Conservation (phyloP, 495 filamentous ascomycete species). For the Friedmanniomyces endolithicus region DNA sequence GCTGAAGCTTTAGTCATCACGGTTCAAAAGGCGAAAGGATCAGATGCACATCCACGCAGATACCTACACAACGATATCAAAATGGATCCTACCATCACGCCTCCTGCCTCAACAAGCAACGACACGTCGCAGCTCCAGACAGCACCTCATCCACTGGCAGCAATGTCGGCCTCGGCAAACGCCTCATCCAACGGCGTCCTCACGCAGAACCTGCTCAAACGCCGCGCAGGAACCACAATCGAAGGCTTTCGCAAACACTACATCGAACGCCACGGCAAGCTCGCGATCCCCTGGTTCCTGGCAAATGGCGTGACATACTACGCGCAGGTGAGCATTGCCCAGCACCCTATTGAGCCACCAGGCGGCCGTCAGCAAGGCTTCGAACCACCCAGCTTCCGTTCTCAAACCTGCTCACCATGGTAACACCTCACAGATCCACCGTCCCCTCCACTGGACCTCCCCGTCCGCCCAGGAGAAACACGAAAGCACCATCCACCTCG, state of each 20-base stretch:
- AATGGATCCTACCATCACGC: too few relatives aligned
- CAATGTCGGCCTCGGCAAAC: not conserved
- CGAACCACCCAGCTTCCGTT: too few relatives aligned
- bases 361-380: too few relatives aligned
- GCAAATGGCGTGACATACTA: constrained; percentile 8
- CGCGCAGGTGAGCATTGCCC: constrained; percentile 4
- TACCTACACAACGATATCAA: too few relatives aligned
- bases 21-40: too few relatives aligned
- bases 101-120: too few relatives aligned
- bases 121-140: too few relatives aligned
- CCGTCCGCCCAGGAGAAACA: not conserved
- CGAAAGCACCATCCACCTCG: not conserved
- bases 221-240: not conserved
- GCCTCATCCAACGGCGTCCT: not conserved
- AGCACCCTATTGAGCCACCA: too few relatives aligned
- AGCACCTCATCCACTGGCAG: not conserved
- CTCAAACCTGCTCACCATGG: not conserved
- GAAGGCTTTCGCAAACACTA: constrained; percentile 10
- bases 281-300: constrained; percentile 7
- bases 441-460: constrained; percentile 3
- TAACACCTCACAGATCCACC: constrained; percentile 3
- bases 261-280: not conserved
- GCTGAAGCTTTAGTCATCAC: too few relatives aligned
- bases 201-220: constrained; percentile 9
- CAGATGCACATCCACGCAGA: too few relatives aligned